Evolutionary conservation across 2,329 filamentous ascomycete genomes (phyloP), one percentile per base, ranked within the genome.

Genomic region (Pseudocercospora fijiensis): DNA sequence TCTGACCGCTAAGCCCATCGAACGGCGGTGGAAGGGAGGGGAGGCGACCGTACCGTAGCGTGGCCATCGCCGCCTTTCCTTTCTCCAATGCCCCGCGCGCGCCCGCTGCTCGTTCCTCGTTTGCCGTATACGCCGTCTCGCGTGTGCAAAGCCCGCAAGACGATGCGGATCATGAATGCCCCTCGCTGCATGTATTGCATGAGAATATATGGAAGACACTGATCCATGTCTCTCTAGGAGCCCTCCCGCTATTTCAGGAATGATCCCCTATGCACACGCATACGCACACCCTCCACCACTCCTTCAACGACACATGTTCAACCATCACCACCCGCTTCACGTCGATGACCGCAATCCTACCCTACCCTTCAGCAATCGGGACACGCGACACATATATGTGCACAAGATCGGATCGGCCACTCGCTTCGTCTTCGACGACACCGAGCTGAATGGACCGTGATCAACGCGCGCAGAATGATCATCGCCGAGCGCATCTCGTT

Each of bases 391-490:
- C 26, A 33, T 3, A 18, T 18, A n/a, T n/a, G 52, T 18, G 16
- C 16, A 37, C 52, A n/a, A 22, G n/a, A 37, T 24, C 28, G 27
- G n/a, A 37, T 24, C 28, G 27, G 27, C 33, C 28, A n/a, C 28
- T 56, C n/a, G 16, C 16, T 20, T 33, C 58, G 47, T 60, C 58
- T 55, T 49, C 52, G 22, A 43, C 26, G 22, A 56, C 58, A 57
- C 28, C 56, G 30, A 63, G 60, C 60, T 66, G 58, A 33, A 68
- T 68, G 66, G 66, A 68, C 47, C 60, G 58, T 33, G 53, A 62
- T 28, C 61, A 58, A 18, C 28, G 61, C 16, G 52, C 45, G 37
- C 37, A 59, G 37, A 58, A 64, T 51, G 49, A 62, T 16, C 52
- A 61, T 7, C 57, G 28, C 41, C 57, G 18, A 41, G 43, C 51